A percentile compares a stretch with the other conserved stretches of the same genome.
phyloP scores from a whole-genome alignment of 2,329 filamentous ascomycete genomes.

The Colletotrichum trifolii region DNA sequence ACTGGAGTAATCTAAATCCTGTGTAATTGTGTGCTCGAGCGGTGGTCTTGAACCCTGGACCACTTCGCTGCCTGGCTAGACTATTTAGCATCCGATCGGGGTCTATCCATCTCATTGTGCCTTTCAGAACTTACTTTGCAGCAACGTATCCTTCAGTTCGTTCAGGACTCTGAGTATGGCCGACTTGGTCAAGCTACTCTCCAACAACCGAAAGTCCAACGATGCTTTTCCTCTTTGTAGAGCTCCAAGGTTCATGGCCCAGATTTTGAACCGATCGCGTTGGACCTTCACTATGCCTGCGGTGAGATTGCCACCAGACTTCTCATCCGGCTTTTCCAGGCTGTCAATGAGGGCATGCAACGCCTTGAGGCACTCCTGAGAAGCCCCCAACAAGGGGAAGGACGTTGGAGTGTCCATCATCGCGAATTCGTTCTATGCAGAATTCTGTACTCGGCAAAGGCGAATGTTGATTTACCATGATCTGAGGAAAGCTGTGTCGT shows the following conservation, averaged over 20 bases:
- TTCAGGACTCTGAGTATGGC: not conserved
- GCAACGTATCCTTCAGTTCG: not conserved
- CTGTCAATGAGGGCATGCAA: not conserved
- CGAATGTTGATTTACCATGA: too few relatives aligned
- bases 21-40: not conserved
- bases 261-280: constrained; percentile 18
- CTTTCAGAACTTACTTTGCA: constrained; percentile 3
- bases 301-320: not conserved
- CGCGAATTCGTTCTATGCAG: too few relatives aligned
- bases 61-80: constrained; percentile 3
- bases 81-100: not conserved
- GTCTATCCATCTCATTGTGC: too few relatives aligned
- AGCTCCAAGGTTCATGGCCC: constrained; percentile 12
- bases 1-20: not conserved
- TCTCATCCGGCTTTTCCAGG: not conserved
- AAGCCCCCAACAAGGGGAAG: too few relatives aligned
- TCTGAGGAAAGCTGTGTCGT: too few relatives aligned
- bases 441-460: too few relatives aligned
- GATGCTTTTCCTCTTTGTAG: constrained; percentile 13
- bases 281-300: not conserved
- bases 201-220: constrained; percentile 16
- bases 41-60: constrained; percentile 1
- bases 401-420: too few relatives aligned
- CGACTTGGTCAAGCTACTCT: not conserved
- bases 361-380: not conserved